Evolutionary conservation across 75 land plant genomes (phyloP), one percentile per base, ranked within the genome.

Genomic region (Larix kaempferi): DNA sequence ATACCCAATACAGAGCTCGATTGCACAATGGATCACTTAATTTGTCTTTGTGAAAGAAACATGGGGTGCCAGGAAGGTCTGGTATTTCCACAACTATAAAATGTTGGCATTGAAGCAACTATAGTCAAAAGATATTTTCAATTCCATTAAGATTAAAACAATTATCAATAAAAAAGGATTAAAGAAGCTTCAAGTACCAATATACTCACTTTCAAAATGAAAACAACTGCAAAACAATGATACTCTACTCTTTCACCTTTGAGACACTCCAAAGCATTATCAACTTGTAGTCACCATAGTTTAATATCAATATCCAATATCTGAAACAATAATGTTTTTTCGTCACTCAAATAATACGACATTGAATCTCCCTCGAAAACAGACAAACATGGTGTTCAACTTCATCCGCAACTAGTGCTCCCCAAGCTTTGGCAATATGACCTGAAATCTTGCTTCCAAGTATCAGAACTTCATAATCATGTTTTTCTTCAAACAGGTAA

Each of bases 401-500:
- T 77, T 96, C 98, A 80, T 98, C 99, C 0, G 99, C 95, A 33
- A 96, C 92, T 87, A 92, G 92, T 13, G 99, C 90, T 17, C 99
- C 99, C 21, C 98, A 98, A 77, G 94, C 90, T 26, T 85, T 81
- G n/a, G 93, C 99, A 61, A 98, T 82, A 84, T 91, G 98, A 11
- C 99, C 99, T 39, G 95, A 81, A 52, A 90, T 94, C 63, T 25
- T 76, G 77, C 99, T 95, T 15, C 96, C 99, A 71, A 85, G 82
- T 56, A 91, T 69, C 67, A 98, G 49, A 65, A 89, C 79, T 0
- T 93, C 98, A 73, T 82, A 90, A 72, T 98, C 98, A 55, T 91
- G 91, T 73, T 95, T 98, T 37, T 78, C 84, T 78, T 98, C 98
- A 62, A 98, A 95, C 14, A 91, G 86, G 57, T 71, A 79, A 58